phyloP scores from a whole-genome alignment of 1,139 yeast species.

The Suhomyces yuchorum region DNA sequence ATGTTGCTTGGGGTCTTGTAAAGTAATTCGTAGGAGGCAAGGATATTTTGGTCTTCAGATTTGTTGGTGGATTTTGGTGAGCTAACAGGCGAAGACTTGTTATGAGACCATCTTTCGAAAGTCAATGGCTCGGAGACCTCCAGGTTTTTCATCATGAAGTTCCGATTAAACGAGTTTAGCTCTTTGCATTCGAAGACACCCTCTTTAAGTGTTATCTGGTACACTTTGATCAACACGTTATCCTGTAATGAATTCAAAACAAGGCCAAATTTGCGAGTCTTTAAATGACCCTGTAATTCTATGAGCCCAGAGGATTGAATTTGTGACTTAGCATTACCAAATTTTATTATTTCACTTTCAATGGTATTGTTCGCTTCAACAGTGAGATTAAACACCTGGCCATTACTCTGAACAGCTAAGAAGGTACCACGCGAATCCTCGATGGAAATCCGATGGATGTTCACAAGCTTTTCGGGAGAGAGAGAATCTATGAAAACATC shows the following conservation, averaged over 20 bases:
- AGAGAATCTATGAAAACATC: slow-evolving; percentile 6
- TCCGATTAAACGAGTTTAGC: slow-evolving; percentile 14
- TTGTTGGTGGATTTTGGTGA: slow-evolving; percentile 6
- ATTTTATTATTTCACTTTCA: slow-evolving; percentile 3
- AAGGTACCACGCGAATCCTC: slow-evolving; percentile 10
- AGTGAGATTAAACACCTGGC: slow-evolving; percentile 11
- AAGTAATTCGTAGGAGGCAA: slow-evolving; percentile 11
- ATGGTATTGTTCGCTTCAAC: slow-evolving; percentile 6
- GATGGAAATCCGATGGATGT: slow-evolving; percentile 2
- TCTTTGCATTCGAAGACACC: slow-evolving; percentile 14
- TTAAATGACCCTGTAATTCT: neutral
- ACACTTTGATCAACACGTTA: slow-evolving; percentile 15
- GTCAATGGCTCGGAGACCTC: neutral
- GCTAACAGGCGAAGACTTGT: neutral
- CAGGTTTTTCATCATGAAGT: slow-evolving; percentile 10
- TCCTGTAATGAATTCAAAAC: slow-evolving; percentile 13
- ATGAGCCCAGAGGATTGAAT: slow-evolving; percentile 7
- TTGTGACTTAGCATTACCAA: neutral
- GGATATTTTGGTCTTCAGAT: neutral
- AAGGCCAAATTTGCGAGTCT: slow-evolving; percentile 11
- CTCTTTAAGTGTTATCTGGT: slow-evolving; percentile 10
- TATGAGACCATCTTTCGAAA: slow-evolving; percentile 7
- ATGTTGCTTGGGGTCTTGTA: slow-evolving; percentile 10
- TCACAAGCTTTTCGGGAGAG: slow-evolving; percentile 3
- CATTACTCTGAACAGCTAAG: slow-evolving; percentile 16